Percentiles rank a stretch among this genome's conserved stretches.
Conservation (phyloP, 306 rosid species). For the Morella rubra region DNA sequence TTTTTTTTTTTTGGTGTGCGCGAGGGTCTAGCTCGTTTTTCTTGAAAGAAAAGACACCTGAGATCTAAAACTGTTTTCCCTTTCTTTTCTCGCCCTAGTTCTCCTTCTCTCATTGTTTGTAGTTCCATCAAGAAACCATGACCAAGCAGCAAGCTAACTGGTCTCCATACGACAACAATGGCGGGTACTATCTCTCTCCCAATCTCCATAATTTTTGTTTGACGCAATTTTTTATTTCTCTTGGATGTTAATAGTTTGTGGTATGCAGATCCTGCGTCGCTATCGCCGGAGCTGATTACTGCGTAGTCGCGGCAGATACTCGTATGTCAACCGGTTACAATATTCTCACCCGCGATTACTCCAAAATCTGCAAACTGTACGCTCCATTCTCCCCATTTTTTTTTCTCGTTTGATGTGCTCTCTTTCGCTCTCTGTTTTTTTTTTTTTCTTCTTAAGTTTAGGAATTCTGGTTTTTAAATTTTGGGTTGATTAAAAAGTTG, state of each 20-base stretch:
- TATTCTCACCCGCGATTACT: constrained; percentile 91
- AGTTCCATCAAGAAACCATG: constrained; percentile 39
- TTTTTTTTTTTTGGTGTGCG: too few relatives aligned
- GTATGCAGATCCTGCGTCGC: constrained; percentile 82
- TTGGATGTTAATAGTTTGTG: background rate
- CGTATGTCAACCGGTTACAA: constrained; percentile 94
- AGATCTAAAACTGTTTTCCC: constrained; percentile 24
- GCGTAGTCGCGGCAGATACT: constrained; percentile 91
- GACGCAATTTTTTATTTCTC: background rate
- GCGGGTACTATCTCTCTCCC: constrained; percentile 57
- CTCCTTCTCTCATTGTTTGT: constrained; percentile 20
- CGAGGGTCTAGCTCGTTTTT: constrained; percentile 9
- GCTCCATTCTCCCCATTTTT: background rate
- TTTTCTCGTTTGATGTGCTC: background rate
- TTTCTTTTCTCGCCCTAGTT: constrained; percentile 19
- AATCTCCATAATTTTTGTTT: background rate
- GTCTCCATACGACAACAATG: constrained; percentile 97
- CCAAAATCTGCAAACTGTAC: constrained; percentile 77
- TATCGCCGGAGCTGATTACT: constrained; percentile 90
- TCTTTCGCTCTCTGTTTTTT: background rate
- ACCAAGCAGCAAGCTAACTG: constrained; percentile 80
- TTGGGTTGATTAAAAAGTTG: background rate
- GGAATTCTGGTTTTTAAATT: background rate
- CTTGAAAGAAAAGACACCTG: constrained; percentile 55
- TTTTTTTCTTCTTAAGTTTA: background rate